phyloP scores from a whole-genome alignment of 495 filamentous ascomycete genomes.

The Delitschia confertaspora region DNA sequence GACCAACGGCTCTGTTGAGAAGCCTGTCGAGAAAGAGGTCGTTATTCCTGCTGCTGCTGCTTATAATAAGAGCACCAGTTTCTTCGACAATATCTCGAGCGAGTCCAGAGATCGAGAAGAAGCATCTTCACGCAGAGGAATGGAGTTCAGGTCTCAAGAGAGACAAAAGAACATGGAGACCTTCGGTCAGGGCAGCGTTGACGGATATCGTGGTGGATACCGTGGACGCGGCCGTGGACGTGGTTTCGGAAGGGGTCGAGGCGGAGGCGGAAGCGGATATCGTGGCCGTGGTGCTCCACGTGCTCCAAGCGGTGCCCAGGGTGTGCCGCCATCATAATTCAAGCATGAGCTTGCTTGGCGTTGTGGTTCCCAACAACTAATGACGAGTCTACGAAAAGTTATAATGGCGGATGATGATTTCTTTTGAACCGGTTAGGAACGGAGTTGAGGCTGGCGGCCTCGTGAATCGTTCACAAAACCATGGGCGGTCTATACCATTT shows the following conservation, averaged over 20 bases:
- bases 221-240: constrained; percentile 39
- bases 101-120: constrained; percentile 88
- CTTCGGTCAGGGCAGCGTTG: constrained; percentile 95
- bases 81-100: constrained; percentile 97
- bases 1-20: constrained; percentile 22
- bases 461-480: too few species aligned
- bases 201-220: constrained; percentile 70
- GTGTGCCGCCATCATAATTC: neutral
- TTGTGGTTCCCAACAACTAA: too few species aligned
- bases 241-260: constrained; percentile 48
- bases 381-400: too few species aligned
- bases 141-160: constrained; percentile 87
- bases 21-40: constrained; percentile 36
- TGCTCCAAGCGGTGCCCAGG: constrained; percentile 10
- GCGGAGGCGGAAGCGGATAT: constrained; percentile 53
- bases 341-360: too few species aligned
- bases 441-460: too few species aligned
- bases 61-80: constrained; percentile 79
- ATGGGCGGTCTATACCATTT: too few species aligned
- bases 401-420: too few species aligned
- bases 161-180: constrained; percentile 95
- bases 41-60: constrained; percentile 40
- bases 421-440: too few species aligned
- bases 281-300: constrained; percentile 37
- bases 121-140: constrained; percentile 51